phyloP scores from a whole-genome alignment of 1,139 yeast species.

The Hemisphaericaspora lyxosophila region DNA sequence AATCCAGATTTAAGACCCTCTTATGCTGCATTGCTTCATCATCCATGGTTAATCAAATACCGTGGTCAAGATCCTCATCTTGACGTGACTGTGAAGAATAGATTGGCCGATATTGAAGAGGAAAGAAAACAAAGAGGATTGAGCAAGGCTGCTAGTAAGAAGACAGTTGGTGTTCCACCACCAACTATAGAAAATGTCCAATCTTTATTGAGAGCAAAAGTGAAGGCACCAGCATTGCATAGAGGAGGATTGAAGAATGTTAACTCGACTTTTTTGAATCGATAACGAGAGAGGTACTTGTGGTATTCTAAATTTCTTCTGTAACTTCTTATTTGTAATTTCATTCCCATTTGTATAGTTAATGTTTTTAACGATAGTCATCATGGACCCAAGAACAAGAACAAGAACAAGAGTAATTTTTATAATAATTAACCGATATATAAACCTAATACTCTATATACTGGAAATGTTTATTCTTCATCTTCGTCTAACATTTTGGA shows the following conservation, averaged over 20 bases:
- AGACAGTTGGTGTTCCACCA: conserved; percentile 13
- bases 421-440: too few species aligned
- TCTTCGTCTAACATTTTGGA: conserved; percentile 35
- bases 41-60: conserved; percentile 75
- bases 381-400: too few species aligned
- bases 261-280: conserved; percentile 15
- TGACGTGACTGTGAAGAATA: conserved; percentile 36
- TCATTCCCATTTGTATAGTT: too few species aligned
- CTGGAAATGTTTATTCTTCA: not conserved
- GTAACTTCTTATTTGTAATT: too few species aligned
- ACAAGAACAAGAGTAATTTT: too few species aligned
- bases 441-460: not conserved
- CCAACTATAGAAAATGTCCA: conserved; percentile 34
- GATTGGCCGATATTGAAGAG: conserved; percentile 33
- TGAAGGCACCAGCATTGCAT: conserved; percentile 45
- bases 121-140: conserved; percentile 14
- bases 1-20: conserved; percentile 82
- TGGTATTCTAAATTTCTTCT: too few species aligned
- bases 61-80: conserved; percentile 44
- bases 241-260: conserved; percentile 33
- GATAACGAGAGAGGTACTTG: too few species aligned
- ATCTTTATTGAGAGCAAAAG: conserved; percentile 37
- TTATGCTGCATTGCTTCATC: conserved; percentile 68
- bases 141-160: conserved; percentile 15
- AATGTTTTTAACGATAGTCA: too few species aligned